A percentile compares a stretch with the other conserved stretches of the same genome.
Evolutionary conservation across 2,329 filamentous ascomycete species (phyloP).

Genomic region (Boeremia exigua): DNA sequence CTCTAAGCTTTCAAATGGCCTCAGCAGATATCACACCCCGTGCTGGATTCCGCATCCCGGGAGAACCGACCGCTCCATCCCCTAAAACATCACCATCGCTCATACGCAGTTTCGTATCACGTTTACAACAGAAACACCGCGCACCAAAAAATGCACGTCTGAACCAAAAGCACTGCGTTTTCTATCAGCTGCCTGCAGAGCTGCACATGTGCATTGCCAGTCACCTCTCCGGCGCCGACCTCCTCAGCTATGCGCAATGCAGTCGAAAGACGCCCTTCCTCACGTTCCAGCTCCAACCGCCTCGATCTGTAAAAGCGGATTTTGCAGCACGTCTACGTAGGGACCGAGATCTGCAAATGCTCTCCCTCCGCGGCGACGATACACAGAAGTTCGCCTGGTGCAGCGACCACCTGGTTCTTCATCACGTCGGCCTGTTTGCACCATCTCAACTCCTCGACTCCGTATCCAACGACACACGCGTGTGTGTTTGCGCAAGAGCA

Average conservation of each 20-base stretch:
- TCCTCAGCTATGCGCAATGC: not conserved
- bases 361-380: not conserved
- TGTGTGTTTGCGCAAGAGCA: not conserved
- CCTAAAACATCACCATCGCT: not conserved
- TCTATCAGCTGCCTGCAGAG: not conserved
- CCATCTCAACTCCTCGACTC: not conserved
- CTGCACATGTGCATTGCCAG: not conserved
- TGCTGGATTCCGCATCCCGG: too few species aligned
- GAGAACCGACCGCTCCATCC: too few species aligned
- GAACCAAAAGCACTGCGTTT: not conserved
- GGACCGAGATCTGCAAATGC: not conserved
- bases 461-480: not conserved
- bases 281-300: not conserved
- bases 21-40: too few species aligned
- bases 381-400: not conserved
- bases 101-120: not conserved
- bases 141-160: not conserved
- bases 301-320: not conserved
- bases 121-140: not conserved
- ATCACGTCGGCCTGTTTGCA: not conserved
- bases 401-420: not conserved
- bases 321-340: not conserved
- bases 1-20: too few species aligned
- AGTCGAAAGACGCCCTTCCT: not conserved
- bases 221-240: not conserved